A percentile compares a stretch with the other conserved stretches of the same genome.
phyloP scores from a whole-genome alignment of 352 stramenopile genomes.

The Globisporangium solare region DNA sequence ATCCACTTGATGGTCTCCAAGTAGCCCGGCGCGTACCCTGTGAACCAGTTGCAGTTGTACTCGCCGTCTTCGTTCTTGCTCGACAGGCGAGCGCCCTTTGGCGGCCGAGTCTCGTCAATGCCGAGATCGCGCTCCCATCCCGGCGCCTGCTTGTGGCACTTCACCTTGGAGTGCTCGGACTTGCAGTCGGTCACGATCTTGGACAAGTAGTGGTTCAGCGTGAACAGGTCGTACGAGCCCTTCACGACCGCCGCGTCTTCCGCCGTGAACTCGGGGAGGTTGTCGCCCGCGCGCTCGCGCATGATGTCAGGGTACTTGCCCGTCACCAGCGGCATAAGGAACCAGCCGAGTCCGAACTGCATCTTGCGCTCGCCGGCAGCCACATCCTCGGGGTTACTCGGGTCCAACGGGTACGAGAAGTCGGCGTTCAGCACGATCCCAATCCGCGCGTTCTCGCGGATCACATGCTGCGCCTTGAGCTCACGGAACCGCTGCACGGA shows the following conservation, averaged over 20 bases:
- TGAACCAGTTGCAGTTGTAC: conserved; percentile 40
- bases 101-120: conserved; percentile 43
- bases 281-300: conserved; percentile 62
- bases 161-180: conserved; percentile 22
- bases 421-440: conserved; percentile 91
- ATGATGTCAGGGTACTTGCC: conserved; percentile 92
- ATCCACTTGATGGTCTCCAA: conserved; percentile 37
- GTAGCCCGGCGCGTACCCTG: conserved; percentile 37
- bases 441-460: conserved; percentile 67
- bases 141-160: conserved; percentile 25
- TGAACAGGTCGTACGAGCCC: conserved; percentile 91
- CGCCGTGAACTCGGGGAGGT: conserved; percentile 85
- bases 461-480: conserved; percentile 18
- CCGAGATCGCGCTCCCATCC: conserved; percentile 45
- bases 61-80: conserved; percentile 31
- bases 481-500: conserved; percentile 81
- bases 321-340: conserved; percentile 83
- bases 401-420: conserved; percentile 72
- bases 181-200: conserved; percentile 50
- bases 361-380: conserved; percentile 76
- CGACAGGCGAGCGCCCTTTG: conserved; percentile 47
- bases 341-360: conserved; percentile 90
- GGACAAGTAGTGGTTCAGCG: conserved; percentile 93
- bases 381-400: conserved; percentile 33
- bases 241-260: conserved; percentile 64